Evolutionary conservation across 208 protist genomes (phyloP).

Genomic region (Strigomonas culicis): DNA sequence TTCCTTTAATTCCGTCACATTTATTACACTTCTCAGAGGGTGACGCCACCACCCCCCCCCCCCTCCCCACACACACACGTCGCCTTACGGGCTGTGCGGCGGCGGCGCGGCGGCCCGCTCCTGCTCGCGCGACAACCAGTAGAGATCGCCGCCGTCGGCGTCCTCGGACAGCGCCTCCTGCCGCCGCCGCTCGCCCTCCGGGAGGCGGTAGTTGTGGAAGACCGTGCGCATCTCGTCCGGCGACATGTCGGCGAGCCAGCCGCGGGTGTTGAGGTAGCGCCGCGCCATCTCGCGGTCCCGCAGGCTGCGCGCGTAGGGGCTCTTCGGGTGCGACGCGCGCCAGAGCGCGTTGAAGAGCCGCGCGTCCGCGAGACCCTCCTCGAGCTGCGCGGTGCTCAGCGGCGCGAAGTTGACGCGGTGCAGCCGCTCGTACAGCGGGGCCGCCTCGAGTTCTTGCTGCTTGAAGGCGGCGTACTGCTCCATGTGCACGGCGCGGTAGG

Average conservation of each 20-base stretch:
- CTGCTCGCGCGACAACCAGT: no score
- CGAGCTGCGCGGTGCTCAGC: conserved; percentile 57
- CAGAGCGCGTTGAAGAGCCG: conserved; percentile 80
- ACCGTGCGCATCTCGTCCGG: conserved; percentile 69
- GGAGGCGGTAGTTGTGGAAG: conserved; percentile 72
- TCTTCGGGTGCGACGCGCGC: conserved; percentile 60
- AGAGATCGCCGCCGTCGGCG: conserved; percentile 30
- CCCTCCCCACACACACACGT: background rate
- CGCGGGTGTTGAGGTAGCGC: conserved; percentile 63
- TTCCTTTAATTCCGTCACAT: no score
- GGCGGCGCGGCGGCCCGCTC: no score
- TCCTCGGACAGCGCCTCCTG: conserved; percentile 28
- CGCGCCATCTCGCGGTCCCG: conserved; percentile 58
- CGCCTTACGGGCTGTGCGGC: background rate
- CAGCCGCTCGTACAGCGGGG: conserved; percentile 81
- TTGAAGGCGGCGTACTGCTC: conserved; percentile 65
- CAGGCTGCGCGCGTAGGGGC: conserved; percentile 35
- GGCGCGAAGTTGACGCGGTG: conserved; percentile 62
- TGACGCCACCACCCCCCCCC: background rate
- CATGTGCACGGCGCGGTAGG: conserved; percentile 75
- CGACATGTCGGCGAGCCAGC: conserved; percentile 86
- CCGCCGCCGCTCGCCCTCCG: conserved; percentile 34
- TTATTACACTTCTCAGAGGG: background rate
- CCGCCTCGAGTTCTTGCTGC: conserved; percentile 56
- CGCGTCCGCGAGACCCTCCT: conserved; percentile 73